Percentiles rank a stretch among this genome's conserved stretches.
phyloP scores from a whole-genome alignment of 768 basidiomycete species.

The Xanthoconium purpureum region DNA sequence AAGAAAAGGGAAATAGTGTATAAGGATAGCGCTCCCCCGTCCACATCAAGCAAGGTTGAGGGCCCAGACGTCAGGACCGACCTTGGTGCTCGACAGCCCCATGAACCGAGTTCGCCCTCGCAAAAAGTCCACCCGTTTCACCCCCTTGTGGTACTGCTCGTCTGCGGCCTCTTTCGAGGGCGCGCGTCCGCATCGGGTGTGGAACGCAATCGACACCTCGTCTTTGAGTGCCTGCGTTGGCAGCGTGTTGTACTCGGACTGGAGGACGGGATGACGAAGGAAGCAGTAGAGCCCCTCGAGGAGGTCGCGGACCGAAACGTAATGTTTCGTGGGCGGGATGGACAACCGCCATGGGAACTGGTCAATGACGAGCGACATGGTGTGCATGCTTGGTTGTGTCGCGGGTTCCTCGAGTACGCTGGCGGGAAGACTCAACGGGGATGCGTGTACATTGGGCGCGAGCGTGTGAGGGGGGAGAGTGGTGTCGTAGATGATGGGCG shows the following conservation, averaged over 20 bases:
- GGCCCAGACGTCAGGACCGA: constrained; percentile 37
- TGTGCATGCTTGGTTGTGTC: constrained; percentile 29
- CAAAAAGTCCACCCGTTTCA: constrained; percentile 57
- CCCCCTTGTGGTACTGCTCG: constrained; percentile 43
- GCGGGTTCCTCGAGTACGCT: constrained; percentile 28
- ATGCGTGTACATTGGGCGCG: constrained; percentile 24
- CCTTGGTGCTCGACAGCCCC: constrained; percentile 41
- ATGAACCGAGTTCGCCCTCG: constrained; percentile 41
- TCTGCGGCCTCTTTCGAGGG: constrained; percentile 29
- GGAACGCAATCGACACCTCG: constrained; percentile 43
- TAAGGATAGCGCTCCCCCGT: constrained; percentile 22
- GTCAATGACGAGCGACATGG: constrained; percentile 31
- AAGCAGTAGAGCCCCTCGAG: constrained; percentile 42
- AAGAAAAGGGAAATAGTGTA: constrained; percentile 14
- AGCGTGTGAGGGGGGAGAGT: constrained; percentile 21
- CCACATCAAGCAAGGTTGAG: constrained; percentile 27
- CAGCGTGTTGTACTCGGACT: constrained; percentile 38
- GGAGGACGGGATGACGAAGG: constrained; percentile 40
- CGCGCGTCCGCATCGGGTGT: constrained; percentile 37
- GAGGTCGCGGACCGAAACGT: constrained; percentile 48
- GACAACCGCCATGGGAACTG: constrained; percentile 34
- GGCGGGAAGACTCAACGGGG: constrained; percentile 23
- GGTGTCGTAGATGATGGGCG: constrained; percentile 21
- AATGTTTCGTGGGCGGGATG: constrained; percentile 28
- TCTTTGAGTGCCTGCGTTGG: constrained; percentile 33